Evolutionary conservation across 1,139 yeast genomes (phyloP), one percentile per base, ranked within the genome.

Genomic region (Pichia sp.): DNA sequence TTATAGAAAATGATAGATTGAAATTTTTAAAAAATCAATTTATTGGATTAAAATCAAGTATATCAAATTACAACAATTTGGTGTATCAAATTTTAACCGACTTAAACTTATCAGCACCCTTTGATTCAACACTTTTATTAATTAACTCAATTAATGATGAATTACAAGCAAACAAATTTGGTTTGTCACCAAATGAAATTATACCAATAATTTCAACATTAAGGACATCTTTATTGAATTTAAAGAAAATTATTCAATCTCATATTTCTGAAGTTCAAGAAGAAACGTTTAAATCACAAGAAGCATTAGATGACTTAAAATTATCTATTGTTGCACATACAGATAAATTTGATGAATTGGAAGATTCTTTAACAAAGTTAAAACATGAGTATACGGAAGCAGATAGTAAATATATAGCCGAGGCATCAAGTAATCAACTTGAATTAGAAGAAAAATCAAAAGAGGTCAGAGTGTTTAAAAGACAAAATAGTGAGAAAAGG

Each of bases 281-380:
- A 53, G 85, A 84, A 42, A 73, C 77, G 8, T 74, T 81, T 29
- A 73, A 75, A 59, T 60, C 80, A n/a, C 86, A 83, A 62, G 87
- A 83, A 52, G 72, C 71, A 51, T 71, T 82, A 42, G 91, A 85
- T 57, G 71, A 76, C 39, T 65, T 80, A 18, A 73, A 73, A 45
- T 87, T 84, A 56, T 70, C 73, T 19, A 72, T 83, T 7, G 71
- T 73, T 43, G 86, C 84, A 51, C 80, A 80, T 61, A 73, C 75
- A 38, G 88, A 83, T 52, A 71, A 71, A 30, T 70, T 79, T n/a
- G 90, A 85, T 51, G 75, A 76, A 1, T 67, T 84, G 42, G 84
- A 83, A 59, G 79, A 83, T 14, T 75, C 73, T 56, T 71, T 85
- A 48, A 27, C 54, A 7, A 49, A 49, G 33, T 52, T 58, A 3